phyloP scores from a whole-genome alignment of 352 stramenopile species.

The Pythium angustatum region DNA sequence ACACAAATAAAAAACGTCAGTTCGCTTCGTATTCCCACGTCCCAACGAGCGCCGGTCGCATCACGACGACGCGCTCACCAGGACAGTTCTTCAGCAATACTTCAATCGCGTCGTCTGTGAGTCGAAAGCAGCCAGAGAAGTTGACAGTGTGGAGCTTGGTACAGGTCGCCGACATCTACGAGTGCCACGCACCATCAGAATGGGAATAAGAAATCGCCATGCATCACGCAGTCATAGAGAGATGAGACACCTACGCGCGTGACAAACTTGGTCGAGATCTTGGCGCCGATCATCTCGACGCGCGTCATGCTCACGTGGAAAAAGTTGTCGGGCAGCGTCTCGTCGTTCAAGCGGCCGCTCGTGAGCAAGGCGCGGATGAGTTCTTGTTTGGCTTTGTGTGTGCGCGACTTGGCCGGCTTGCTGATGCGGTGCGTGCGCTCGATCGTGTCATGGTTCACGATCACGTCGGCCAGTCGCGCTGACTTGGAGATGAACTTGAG shows the following conservation, averaged over 20 bases:
- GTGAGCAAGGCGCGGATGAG: slow-evolving; percentile 76
- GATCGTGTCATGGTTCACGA: slow-evolving; percentile 74
- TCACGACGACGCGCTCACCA: slow-evolving; percentile 34
- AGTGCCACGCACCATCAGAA: neutral
- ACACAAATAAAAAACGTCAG: neutral
- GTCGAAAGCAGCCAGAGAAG: slow-evolving; percentile 85
- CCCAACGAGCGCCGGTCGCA: neutral
- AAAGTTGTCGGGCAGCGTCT: slow-evolving; percentile 80
- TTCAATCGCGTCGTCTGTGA: slow-evolving; percentile 86
- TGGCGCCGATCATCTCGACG: slow-evolving; percentile 82
- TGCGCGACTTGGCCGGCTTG: slow-evolving; percentile 74
- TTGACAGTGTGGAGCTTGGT: slow-evolving; percentile 86
- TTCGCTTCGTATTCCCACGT: neutral
- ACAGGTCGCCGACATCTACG: slow-evolving; percentile 72
- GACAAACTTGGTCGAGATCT: slow-evolving; percentile 80
- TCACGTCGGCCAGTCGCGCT: slow-evolving; percentile 51
- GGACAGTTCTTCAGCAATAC: slow-evolving; percentile 77
- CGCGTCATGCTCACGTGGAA: slow-evolving; percentile 87
- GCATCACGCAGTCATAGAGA: too few relatives aligned
- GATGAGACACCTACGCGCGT: slow-evolving; percentile 59
- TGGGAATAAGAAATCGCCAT: too few relatives aligned
- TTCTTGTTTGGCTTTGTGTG: slow-evolving; percentile 88
- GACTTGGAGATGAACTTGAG: slow-evolving; percentile 91
- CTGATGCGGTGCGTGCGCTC: slow-evolving; percentile 68
- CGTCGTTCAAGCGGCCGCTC: slow-evolving; percentile 73